Conservation (phyloP, 2,329 filamentous ascomycete genomes). For the Phialemoniopsis sp. region DNA sequence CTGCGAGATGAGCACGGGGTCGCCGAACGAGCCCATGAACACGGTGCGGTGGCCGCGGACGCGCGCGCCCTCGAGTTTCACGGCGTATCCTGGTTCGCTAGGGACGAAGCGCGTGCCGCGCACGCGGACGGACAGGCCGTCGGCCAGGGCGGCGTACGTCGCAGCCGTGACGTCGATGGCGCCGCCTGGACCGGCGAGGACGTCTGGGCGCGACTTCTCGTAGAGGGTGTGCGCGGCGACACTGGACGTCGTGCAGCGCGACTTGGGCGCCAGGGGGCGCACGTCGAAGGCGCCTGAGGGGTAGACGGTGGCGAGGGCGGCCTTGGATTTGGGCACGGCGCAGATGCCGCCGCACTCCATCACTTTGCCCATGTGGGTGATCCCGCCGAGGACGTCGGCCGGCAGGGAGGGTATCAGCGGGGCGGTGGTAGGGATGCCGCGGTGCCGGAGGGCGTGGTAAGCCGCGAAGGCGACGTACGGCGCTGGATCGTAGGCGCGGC, state of each 20-base stretch:
- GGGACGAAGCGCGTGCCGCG: conserved; percentile 29
- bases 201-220: conserved; percentile 48
- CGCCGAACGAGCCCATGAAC: conserved; percentile 39
- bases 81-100: conserved; percentile 26
- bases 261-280: conserved; percentile 27
- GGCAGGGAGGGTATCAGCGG: conserved; percentile 10
- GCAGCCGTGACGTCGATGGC: conserved; percentile 32
- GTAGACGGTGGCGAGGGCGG: conserved; percentile 34
- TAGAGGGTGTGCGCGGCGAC: conserved; percentile 52
- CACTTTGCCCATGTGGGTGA: conserved; percentile 51
- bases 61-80: conserved; percentile 43
- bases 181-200: conserved; percentile 44
- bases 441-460: conserved; percentile 13
- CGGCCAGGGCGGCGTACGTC: conserved; percentile 34
- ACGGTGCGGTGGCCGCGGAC: conserved; percentile 35
- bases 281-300: conserved; percentile 40
- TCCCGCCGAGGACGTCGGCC: conserved; percentile 20
- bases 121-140: conserved; percentile 31
- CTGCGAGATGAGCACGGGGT: conserved; percentile 36
- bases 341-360: conserved; percentile 48
- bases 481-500: conserved; percentile 34
- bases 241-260: conserved; percentile 38
- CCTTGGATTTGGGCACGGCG: conserved; percentile 38
- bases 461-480: conserved; percentile 30
- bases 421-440: no score